Evolutionary conservation across 2,329 filamentous ascomycete species (phyloP).

Genomic region (Colletotrichum sp.): DNA sequence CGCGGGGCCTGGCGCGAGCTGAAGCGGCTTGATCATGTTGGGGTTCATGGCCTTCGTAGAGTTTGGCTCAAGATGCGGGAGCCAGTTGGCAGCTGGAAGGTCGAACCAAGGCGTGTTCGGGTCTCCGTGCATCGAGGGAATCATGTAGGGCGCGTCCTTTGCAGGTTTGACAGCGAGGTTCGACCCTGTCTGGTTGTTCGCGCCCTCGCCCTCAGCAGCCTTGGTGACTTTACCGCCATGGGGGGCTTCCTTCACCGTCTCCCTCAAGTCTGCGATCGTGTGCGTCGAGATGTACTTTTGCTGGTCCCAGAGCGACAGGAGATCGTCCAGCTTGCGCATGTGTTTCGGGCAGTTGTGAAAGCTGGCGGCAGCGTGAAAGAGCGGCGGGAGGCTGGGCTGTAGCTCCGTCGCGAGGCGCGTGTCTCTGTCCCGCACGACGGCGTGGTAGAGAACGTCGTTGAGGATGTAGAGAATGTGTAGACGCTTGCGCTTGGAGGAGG

Average conservation of each 20-base stretch:
- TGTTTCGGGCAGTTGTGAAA: conserved; percentile 70
- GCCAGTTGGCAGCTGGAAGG: conserved; percentile 80
- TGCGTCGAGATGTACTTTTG: conserved; percentile 64
- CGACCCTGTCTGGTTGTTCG: conserved; percentile 20
- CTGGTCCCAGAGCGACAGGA: conserved; percentile 75
- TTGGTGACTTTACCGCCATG: conserved; percentile 21
- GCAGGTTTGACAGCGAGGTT: conserved; percentile 24
- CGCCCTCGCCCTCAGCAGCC: conserved; percentile 14
- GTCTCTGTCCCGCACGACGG: conserved; percentile 55
- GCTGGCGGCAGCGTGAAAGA: conserved; percentile 64
- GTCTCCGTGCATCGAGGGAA: conserved; percentile 82
- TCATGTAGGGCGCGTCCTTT: conserved; percentile 68
- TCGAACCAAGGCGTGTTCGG: conserved; percentile 78
- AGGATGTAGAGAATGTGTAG: conserved; percentile 80
- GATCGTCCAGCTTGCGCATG: conserved; percentile 63
- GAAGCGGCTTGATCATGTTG: conserved; percentile 72
- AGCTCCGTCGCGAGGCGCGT: conserved; percentile 60
- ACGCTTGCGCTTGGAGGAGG: conserved; percentile 70
- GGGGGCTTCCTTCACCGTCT: conserved; percentile 52
- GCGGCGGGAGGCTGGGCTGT: conserved; percentile 62
- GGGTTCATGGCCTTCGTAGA: conserved; percentile 77
- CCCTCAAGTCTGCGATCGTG: conserved; percentile 63
- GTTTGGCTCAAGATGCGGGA: conserved; percentile 79
- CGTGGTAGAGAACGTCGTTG: conserved; percentile 79
- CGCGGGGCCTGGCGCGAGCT: conserved; percentile 71